These are phyloP conservation scores for Stemphylium lycopersici DNA, from an alignment of 2,329 filamentous ascomycete species.

Conservation along the genomic window DNA sequence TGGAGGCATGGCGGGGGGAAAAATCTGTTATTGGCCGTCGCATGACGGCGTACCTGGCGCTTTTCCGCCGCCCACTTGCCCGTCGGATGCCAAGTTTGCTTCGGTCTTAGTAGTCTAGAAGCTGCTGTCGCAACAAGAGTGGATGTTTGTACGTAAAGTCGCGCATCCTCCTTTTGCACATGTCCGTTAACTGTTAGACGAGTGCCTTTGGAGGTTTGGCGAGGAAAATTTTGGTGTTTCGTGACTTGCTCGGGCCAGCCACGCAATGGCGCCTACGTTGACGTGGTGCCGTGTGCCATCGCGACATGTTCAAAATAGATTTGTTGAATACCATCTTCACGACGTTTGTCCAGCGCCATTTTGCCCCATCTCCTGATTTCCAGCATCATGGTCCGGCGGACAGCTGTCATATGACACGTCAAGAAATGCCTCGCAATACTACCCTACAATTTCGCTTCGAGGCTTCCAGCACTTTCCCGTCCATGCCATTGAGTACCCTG, in stretches of 20 bases:
- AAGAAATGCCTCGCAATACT: not conserved
- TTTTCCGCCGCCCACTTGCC: slow-evolving; percentile 18
- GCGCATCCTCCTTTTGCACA: not conserved
- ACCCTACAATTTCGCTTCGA: not conserved
- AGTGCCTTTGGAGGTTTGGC: slow-evolving; percentile 28
- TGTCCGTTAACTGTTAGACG: slow-evolving; percentile 27
- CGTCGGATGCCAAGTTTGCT: slow-evolving; percentile 15
- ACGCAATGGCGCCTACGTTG: no score
- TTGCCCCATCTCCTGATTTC: not conserved
- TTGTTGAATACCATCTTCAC: not conserved
- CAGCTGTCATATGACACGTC: not conserved
- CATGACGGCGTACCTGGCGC: slow-evolving; percentile 4
- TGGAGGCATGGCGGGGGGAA: slow-evolving; percentile 25
- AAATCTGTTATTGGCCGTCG: slow-evolving; percentile 25
- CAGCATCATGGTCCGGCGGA: not conserved
- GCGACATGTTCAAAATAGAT: not conserved
- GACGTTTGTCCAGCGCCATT: not conserved
- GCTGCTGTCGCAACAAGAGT: slow-evolving; percentile 11
- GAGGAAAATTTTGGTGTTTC: slow-evolving; percentile 15
- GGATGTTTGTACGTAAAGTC: slow-evolving; percentile 33
- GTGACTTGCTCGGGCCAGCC: slow-evolving; percentile 7
- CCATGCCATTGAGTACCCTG: not conserved
- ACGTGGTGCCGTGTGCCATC: not conserved
- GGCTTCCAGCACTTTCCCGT: not conserved
- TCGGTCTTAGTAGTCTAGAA: slow-evolving; percentile 15